These are phyloP conservation scores for Phycomyces blakesleeanus DNA, from an alignment of 192 early-diverging fungal species.

Conservation along the genomic window DNA sequence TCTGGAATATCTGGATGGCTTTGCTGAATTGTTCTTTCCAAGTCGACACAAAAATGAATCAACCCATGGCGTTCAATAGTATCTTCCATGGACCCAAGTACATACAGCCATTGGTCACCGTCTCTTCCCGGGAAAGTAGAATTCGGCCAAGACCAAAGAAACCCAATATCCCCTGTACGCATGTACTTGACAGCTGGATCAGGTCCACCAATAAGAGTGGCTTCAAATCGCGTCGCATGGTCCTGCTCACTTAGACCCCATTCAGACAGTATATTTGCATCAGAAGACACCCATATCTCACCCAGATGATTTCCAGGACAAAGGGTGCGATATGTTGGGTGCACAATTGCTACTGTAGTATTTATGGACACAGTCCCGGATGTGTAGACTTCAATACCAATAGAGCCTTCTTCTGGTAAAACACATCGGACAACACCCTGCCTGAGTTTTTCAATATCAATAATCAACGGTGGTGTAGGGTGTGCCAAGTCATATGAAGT, in stretches of 20 bases:
- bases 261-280: slow-evolving; percentile 41
- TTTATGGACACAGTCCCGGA: slow-evolving; percentile 65
- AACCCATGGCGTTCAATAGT: slow-evolving; percentile 65
- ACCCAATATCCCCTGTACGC: slow-evolving; percentile 78
- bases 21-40: slow-evolving; percentile 68
- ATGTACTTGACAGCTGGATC: slow-evolving; percentile 56
- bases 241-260: slow-evolving; percentile 30
- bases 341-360: slow-evolving; percentile 77
- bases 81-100: slow-evolving; percentile 64
- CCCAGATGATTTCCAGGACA: slow-evolving; percentile 65
- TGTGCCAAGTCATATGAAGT: slow-evolving; percentile 72
- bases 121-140: slow-evolving; percentile 14
- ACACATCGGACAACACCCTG: slow-evolving; percentile 55
- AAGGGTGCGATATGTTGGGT: slow-evolving; percentile 61
- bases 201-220: slow-evolving; percentile 49
- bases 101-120: slow-evolving; percentile 63
- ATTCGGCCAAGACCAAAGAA: slow-evolving; percentile 59
- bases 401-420: slow-evolving; percentile 43
- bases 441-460: slow-evolving; percentile 56
- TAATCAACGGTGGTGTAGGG: slow-evolving; percentile 57
- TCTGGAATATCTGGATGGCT: slow-evolving; percentile 46
- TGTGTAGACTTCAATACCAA: slow-evolving; percentile 58
- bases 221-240: slow-evolving; percentile 31
- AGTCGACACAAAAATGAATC: slow-evolving; percentile 67
- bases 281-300: slow-evolving; percentile 79